Conservation (phyloP, 2,329 filamentous ascomycete species). For the Plenodomus biglobosus region DNA sequence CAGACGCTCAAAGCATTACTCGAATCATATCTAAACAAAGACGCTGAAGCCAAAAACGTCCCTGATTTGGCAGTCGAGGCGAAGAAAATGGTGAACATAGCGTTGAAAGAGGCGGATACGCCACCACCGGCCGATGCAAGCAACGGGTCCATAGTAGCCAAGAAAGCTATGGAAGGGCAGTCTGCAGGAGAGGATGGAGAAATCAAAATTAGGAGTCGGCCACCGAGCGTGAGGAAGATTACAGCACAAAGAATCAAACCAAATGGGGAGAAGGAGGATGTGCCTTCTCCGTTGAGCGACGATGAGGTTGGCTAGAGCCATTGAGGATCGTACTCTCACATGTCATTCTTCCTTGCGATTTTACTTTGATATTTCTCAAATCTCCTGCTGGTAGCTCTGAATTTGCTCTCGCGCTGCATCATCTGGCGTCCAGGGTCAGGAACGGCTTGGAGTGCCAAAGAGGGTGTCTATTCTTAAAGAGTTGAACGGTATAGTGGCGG, state of each 20-base stretch:
- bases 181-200: slow-evolving; percentile 1
- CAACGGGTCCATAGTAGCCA: not conserved
- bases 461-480: too few relatives aligned
- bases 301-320: not conserved
- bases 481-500: too few relatives aligned
- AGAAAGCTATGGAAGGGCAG: not conserved
- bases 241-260: slow-evolving; percentile 17
- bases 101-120: slow-evolving; percentile 23
- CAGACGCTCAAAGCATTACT: slow-evolving; percentile 85
- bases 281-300: slow-evolving; percentile 4
- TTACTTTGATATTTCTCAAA: too few relatives aligned
- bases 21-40: slow-evolving; percentile 63
- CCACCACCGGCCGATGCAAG: not conserved
- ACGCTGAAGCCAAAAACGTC: slow-evolving; percentile 38
- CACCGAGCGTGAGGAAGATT: slow-evolving; percentile 15
- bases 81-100: slow-evolving; percentile 46
- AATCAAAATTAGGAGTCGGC: slow-evolving; percentile 12
- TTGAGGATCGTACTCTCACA: not conserved
- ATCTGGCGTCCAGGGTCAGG: too few relatives aligned
- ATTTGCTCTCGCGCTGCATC: too few relatives aligned
- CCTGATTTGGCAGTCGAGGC: slow-evolving; percentile 52
- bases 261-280: slow-evolving; percentile 11
- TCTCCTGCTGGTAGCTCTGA: too few relatives aligned
- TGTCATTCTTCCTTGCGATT: too few relatives aligned
- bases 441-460: too few relatives aligned